Evolutionary conservation across 768 basidiomycete genomes (phyloP).

Genomic region (Auriscalpium vulgare): DNA sequence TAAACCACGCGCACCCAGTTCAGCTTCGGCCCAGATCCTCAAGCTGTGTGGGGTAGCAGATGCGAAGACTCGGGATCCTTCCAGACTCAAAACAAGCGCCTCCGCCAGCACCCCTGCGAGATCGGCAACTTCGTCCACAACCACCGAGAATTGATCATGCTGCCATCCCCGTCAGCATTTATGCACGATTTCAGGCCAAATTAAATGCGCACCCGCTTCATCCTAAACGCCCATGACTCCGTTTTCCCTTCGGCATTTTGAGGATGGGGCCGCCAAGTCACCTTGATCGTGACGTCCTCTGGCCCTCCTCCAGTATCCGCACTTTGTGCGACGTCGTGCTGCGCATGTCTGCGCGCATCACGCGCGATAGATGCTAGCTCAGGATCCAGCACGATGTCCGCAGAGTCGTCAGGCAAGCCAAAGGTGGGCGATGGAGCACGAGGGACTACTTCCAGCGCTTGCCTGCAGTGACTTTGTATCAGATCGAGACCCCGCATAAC

Average conservation of each 20-base stretch:
- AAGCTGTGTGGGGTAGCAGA: slow-evolving; percentile 62
- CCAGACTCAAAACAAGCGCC: slow-evolving; percentile 52
- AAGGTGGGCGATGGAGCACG: slow-evolving; percentile 43
- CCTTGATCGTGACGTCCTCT: slow-evolving; percentile 39
- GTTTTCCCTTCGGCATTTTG: slow-evolving; percentile 32
- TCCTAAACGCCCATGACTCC: slow-evolving; percentile 42
- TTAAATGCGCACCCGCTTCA: slow-evolving; percentile 41
- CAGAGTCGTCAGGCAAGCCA: slow-evolving; percentile 34
- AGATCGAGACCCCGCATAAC: slow-evolving; percentile 1
- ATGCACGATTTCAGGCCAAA: background rate
- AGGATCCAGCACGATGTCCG: slow-evolving; percentile 48
- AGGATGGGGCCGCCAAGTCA: slow-evolving; percentile 66
- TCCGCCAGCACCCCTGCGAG: slow-evolving; percentile 41
- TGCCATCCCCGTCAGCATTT: slow-evolving; percentile 19
- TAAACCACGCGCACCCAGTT: slow-evolving; percentile 42
- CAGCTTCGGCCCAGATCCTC: slow-evolving; percentile 59
- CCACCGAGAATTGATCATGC: slow-evolving; percentile 55
- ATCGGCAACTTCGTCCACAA: slow-evolving; percentile 64
- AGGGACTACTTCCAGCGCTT: slow-evolving; percentile 34
- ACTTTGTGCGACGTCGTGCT: slow-evolving; percentile 6
- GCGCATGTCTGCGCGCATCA: slow-evolving; percentile 25
- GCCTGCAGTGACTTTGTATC: slow-evolving; percentile 24
- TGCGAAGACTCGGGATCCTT: slow-evolving; percentile 57
- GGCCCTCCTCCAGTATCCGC: slow-evolving; percentile 22
- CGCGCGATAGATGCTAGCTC: slow-evolving; percentile 54